Evolutionary conservation across 75 land plant genomes (phyloP), one percentile per base, ranked within the genome.

Genomic region (Picea sitchensis): DNA sequence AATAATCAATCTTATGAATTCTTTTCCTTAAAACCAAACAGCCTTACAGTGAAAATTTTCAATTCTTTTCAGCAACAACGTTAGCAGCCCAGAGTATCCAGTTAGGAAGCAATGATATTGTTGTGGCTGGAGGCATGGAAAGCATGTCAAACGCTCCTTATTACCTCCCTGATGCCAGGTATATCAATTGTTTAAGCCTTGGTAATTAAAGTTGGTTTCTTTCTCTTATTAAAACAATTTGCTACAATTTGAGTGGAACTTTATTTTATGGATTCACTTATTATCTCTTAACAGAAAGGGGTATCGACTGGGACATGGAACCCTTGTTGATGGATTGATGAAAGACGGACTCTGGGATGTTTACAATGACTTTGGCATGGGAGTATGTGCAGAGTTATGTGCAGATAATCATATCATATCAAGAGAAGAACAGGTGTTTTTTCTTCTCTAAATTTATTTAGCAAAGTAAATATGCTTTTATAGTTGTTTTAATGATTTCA

Each of bases 321-420:
- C 85, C 67, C 56, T 97, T 76, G 85, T 97, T 32, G 99, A 97
- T 86, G 99, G 95, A 18, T 93, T 97, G 98, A 61, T 93, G 47
- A 97, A 97, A 87, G 99, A 97, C 83, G 99, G 99, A 14, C 82
- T 97, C 5, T 97, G 99, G 99, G 99, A 97, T 87, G 98, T 93
- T 14, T 97, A 95, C 76, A 97, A 95, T 87, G 95, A 97, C 83
- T 79, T 72, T 85, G 92, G 87, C 1, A 96, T 96, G 99, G 99
- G 99, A 34, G 86, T 86, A 58, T 94, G 95, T 88, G 98, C 86
- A 59, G 99, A 97, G 77, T 56, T 91, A 60, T 97, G 99, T 91
- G 94, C 99, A 51, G 95, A 93, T n/a, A 65, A 86, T 7, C 83
- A 95, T 81, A 44, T 17, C 13, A 81, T 97, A 17, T 77, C 92